These are phyloP conservation scores for Stentor roeselii DNA, from an alignment of 73 alveolate genomes.

Conservation along the genomic window DNA sequence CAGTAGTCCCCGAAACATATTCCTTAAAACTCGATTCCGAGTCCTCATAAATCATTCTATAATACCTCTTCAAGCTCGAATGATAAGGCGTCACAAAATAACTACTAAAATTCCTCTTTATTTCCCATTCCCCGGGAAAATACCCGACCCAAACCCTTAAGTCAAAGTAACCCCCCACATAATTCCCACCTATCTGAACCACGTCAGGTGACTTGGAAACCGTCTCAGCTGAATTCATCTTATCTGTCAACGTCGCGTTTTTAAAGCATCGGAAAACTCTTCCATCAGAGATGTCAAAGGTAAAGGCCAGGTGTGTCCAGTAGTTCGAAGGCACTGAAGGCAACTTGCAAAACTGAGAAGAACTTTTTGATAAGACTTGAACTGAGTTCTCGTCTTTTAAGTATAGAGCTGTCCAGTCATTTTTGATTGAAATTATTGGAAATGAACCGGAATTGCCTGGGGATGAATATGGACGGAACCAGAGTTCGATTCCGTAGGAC, in stretches of 20 bases:
- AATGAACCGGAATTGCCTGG: not conserved
- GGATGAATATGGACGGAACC: not conserved
- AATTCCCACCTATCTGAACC: not conserved
- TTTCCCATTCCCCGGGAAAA: not conserved
- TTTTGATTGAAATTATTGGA: not conserved
- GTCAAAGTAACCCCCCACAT: not conserved
- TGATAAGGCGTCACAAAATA: not conserved
- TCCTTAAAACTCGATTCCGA: not conserved
- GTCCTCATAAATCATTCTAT: not conserved
- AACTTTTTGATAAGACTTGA: not conserved
- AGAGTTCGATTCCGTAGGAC: not conserved
- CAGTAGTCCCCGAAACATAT: not conserved
- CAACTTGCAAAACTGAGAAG: not conserved
- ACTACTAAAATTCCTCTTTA: not conserved
- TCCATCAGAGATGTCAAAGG: not conserved
- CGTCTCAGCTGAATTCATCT: not conserved
- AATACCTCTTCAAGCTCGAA: not conserved
- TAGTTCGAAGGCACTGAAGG: not conserved
- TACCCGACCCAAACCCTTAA: slow-evolving; percentile 18
- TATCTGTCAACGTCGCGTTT: not conserved
- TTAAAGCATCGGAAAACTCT: not conserved
- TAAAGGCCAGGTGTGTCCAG: not conserved
- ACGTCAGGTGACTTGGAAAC: not conserved
- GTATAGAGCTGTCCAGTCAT: not conserved
- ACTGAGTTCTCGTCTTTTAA: not conserved